Conservation (phyloP, 2,329 filamentous ascomycete genomes). For the Boeremia exigua region DNA sequence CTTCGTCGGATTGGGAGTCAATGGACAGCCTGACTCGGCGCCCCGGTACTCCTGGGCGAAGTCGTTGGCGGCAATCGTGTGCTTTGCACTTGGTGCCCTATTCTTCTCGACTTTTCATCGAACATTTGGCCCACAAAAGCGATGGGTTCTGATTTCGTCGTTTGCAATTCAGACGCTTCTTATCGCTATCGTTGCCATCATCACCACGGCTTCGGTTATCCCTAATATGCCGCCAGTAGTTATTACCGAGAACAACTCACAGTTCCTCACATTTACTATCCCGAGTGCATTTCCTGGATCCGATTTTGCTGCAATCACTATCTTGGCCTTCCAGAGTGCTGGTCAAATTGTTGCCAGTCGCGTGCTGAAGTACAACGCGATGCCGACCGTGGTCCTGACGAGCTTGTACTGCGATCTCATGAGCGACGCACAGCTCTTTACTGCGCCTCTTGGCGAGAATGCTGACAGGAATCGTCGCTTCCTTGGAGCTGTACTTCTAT, state of each 20-base stretch:
- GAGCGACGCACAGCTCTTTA: conserved; percentile 58
- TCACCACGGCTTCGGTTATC: conserved; percentile 53
- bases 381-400: conserved; percentile 63
- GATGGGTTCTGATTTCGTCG: conserved; percentile 58
- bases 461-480: conserved; percentile 59
- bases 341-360: conserved; percentile 61
- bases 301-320: conserved; percentile 51
- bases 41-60: conserved; percentile 39
- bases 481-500: conserved; percentile 53
- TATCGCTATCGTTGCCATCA: conserved; percentile 60
- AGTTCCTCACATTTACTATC: conserved; percentile 40
- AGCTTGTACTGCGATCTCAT: conserved; percentile 61
- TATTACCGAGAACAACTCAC: conserved; percentile 51
- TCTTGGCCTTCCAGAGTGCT: conserved; percentile 61
- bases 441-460: conserved; percentile 50
- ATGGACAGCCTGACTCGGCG: conserved; percentile 57
- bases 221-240: conserved; percentile 15
- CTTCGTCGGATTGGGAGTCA: conserved; percentile 66
- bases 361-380: conserved; percentile 59
- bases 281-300: conserved; percentile 33
- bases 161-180: conserved; percentile 57
- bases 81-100: conserved; percentile 55
- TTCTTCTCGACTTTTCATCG: conserved; percentile 61
- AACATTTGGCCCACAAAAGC: conserved; percentile 59
- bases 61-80: conserved; percentile 53